Evolutionary conservation across 805 yeast species (phyloP), one percentile per base, ranked within the genome.

Genomic region (Ogataea salicorniae): DNA sequence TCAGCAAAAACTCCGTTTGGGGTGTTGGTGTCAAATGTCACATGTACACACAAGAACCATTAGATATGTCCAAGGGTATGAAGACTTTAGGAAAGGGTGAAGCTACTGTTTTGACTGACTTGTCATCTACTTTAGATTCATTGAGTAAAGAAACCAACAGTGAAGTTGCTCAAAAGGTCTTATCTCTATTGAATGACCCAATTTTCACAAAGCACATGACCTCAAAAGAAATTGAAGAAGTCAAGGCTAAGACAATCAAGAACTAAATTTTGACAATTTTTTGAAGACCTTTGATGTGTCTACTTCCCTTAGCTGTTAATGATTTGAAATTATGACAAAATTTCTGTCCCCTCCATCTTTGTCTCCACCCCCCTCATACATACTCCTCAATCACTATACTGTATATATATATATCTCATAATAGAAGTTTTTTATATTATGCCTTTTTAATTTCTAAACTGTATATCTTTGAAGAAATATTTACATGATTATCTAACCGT

Each of bases 11-110:
- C 66, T 75, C 88, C 5, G 74, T 85, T 43, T 77, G 85, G 43
- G 96, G 92, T 54, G 94, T 94, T 9, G 89, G 92, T 56, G 80
- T 90, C 64, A 83, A 83, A 61, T 94, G 95, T 40, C 75, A 75
- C 49, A 71, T 90, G 42, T 84, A 71, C 58, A 73, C 75, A 31
- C 66, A 70, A 43, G 85, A 83, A 62, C 67, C 78, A 16, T 57
- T 79, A 39, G 73, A 74, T 37, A 64, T 74, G 41, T 59, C 66
- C 39, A 68, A 72, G 42, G 64, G 69, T 48, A 64, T 78, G 63
- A 73, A 69, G 37, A 49, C 56, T 17, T 52, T 63, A 35, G 50
- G 48, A n/a, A 58, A 58, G 16, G 53, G 56, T 37, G 49, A 47
- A 31, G 48, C 49, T 42, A 50, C 34, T 39, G 39, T 29, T 7